Base-by-base conservation (phyloP, 2,329 filamentous ascomycete species). In the Septoria linicola region DNA sequence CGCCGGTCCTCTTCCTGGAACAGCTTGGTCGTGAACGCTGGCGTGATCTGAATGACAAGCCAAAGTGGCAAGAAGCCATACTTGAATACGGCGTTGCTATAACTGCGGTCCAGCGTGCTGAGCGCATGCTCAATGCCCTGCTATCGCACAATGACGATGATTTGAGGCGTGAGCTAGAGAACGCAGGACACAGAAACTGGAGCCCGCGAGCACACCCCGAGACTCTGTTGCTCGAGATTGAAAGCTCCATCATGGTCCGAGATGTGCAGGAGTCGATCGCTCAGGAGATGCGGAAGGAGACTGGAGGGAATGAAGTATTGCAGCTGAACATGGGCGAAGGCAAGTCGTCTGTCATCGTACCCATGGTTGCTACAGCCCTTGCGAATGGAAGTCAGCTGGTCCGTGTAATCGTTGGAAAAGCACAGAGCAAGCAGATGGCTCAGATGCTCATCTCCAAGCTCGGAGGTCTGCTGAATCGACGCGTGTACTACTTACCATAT, bases 271-370 rank as follows among this genome's bases (percentile, higher is more conserved):
- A 84, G 0, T 73, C 81, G 3, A 83, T 88, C 5, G 83, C 84
- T 0, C 57, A 70, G 2, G 80, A 81, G 0, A 87, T 80, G 11
- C 81, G 84, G 1, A 69, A 68, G 0, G 82, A 83, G 0, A 49
- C 60, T 0, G 34, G 42, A 3, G 23, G 46, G 16, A 86, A 83
- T 57, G 64, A 75, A 0, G 76, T 82, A 0, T 76, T 87, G 70
- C 82, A 87, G 59, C 65, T 88, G 2, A 87, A 85, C 55, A 88
- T 88, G 84, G 84, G 85, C 0, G 78, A 85, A 60, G 84, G 84
- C 0, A 88, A 88, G 55, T 82, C 82, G 0, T 85, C 84, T 0
- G 79, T 87, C 1, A 87, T 90, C 42, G 74, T 84, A 0, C 84
- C 84, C 0, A 82, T 86, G 31, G 77, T 85, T 0, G 79, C 79